Evolutionary conservation across 2,329 filamentous ascomycete genomes (phyloP).

Genomic region (Chaetothyriales sp.): DNA sequence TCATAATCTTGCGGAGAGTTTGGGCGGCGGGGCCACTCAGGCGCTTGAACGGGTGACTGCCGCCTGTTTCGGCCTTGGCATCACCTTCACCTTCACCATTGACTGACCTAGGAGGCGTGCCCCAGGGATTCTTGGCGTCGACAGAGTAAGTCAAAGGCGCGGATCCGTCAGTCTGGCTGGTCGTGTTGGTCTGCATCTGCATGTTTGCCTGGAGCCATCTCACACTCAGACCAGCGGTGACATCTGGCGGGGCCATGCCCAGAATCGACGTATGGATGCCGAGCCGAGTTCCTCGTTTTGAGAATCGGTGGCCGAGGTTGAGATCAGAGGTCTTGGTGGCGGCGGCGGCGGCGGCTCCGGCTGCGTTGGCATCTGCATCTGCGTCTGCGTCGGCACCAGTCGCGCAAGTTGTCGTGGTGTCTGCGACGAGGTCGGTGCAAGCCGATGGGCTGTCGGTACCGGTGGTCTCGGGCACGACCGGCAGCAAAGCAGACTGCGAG

Average conservation of each 20-base stretch:
- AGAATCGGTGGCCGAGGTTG: too few relatives aligned
- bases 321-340: too few relatives aligned
- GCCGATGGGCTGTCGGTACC: too few relatives aligned
- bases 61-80: too few relatives aligned
- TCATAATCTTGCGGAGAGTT: not conserved
- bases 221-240: slow-evolving; percentile 11
- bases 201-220: slow-evolving; percentile 8
- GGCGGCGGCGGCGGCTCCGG: slow-evolving; percentile 3
- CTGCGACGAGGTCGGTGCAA: too few relatives aligned
- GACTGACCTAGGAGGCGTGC: not conserved
- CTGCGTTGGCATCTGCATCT: too few relatives aligned
- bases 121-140: not conserved
- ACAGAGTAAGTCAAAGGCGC: not conserved
- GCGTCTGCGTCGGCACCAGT: too few relatives aligned
- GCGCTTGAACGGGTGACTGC: not conserved
- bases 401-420: too few relatives aligned
- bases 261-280: slow-evolving; percentile 17
- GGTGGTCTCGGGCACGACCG: too few relatives aligned
- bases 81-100: too few relatives aligned
- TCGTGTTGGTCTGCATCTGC: not conserved
- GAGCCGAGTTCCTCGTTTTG: slow-evolving; percentile 13
- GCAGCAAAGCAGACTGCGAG: too few relatives aligned
- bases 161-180: not conserved
- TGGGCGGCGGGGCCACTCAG: not conserved
- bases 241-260: slow-evolving; percentile 12